A percentile compares a stretch with the other conserved stretches of the same genome.
These are phyloP conservation scores for Medakamo hakoo DNA, from an alignment of 139 green algal species.

Conservation along the genomic window DNA sequence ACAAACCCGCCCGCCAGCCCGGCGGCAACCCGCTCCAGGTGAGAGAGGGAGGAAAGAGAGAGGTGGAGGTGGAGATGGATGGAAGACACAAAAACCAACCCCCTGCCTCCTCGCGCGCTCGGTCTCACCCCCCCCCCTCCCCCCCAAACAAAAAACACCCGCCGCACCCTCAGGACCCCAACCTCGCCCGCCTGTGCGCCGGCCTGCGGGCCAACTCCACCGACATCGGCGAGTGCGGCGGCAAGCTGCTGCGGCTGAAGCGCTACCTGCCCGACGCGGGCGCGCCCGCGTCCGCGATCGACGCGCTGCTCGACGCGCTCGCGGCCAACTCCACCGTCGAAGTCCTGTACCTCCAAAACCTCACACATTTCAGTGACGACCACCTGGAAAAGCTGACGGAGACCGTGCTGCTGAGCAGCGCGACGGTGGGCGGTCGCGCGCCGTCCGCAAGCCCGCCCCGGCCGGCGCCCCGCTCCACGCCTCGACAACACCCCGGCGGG, in stretches of 20 bases:
- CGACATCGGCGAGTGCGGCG: not conserved
- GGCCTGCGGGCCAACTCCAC: not conserved
- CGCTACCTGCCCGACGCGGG: conserved; percentile 22
- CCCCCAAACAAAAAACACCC: not conserved
- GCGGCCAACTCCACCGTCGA: conserved; percentile 33
- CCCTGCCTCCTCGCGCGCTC: no score
- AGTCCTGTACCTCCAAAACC: conserved; percentile 55
- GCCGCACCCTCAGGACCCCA: not conserved
- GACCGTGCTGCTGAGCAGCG: not conserved
- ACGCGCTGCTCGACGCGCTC: conserved; percentile 40
- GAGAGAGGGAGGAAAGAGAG: no score
- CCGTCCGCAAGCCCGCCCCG: no score
- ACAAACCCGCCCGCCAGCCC: no score
- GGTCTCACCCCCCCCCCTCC: not conserved
- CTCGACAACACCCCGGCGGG: no score
- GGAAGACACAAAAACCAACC: no score
- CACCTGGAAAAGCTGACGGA: conserved; percentile 28
- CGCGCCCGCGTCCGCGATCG: conserved; percentile 15
- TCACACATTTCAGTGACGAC: conserved; percentile 28
- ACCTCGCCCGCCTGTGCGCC: not conserved
- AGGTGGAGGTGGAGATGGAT: not conserved
- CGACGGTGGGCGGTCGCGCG: no score
- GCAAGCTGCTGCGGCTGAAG: conserved; percentile 38
- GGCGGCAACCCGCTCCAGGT: no score
- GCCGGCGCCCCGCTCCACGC: no score